Conservation (phyloP, 768 basidiomycete species). For the Suillus fuscotomentosus region DNA sequence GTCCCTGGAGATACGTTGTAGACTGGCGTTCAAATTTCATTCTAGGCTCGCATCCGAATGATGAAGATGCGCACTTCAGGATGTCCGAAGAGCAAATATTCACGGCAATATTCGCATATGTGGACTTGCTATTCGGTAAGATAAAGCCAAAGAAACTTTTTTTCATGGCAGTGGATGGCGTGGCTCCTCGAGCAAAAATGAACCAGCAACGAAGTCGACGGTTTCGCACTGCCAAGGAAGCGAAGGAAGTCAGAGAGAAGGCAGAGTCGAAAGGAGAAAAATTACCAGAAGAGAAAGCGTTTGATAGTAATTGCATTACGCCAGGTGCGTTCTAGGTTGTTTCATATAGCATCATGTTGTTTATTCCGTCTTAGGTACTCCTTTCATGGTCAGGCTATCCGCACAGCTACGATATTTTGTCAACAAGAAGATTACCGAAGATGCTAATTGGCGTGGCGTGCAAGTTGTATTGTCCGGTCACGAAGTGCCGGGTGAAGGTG, state of each 20-base stretch:
- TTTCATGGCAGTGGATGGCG: slow-evolving; percentile 98
- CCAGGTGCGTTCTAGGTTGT: slow-evolving; percentile 62
- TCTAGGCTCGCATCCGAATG: slow-evolving; percentile 90
- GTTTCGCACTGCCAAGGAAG: slow-evolving; percentile 94
- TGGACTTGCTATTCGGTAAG: slow-evolving; percentile 94
- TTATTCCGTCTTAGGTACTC: slow-evolving; percentile 59
- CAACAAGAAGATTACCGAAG: slow-evolving; percentile 97
- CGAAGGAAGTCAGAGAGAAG: slow-evolving; percentile 81
- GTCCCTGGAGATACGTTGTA: not conserved
- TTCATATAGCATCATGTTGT: not conserved
- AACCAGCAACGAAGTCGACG: slow-evolving; percentile 95
- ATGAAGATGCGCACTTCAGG: slow-evolving; percentile 93
- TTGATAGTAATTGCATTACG: slow-evolving; percentile 98
- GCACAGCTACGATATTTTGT: slow-evolving; percentile 93
- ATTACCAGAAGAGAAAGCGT: slow-evolving; percentile 90
- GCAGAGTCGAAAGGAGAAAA: slow-evolving; percentile 88
- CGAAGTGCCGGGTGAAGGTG: slow-evolving; percentile 98
- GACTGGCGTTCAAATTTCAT: slow-evolving; percentile 1
- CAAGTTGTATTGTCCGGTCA: slow-evolving; percentile 95
- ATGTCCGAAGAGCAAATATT: slow-evolving; percentile 97
- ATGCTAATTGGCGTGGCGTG: slow-evolving; percentile 91
- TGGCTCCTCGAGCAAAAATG: slow-evolving; percentile 98
- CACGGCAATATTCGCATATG: slow-evolving; percentile 94
- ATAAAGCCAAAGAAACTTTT: slow-evolving; percentile 98
- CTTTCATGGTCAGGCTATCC: slow-evolving; percentile 93